Evolutionary conservation across 805 yeast species (phyloP).

Genomic region (Cyberlindnera galapagoensis): DNA sequence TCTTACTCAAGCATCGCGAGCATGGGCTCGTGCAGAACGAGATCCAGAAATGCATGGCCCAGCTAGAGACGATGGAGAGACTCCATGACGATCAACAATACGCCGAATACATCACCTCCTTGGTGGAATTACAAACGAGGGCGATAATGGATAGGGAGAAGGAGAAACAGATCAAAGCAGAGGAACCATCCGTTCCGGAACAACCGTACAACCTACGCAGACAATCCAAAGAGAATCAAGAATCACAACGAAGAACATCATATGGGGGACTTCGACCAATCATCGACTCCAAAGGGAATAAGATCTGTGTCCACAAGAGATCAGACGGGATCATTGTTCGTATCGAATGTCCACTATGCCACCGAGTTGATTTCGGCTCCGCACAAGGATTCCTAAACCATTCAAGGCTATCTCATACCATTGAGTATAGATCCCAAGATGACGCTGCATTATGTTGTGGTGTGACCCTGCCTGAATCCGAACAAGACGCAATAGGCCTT

Average conservation of each 20-base stretch:
- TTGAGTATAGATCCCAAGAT: constrained; percentile 64
- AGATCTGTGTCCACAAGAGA: constrained; percentile 51
- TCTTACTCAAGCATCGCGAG: constrained; percentile 54
- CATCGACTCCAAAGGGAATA: constrained; percentile 30
- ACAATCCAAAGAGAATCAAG: constrained; percentile 19
- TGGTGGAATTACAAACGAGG: constrained; percentile 26
- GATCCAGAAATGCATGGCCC: constrained; percentile 50
- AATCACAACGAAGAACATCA: constrained; percentile 31
- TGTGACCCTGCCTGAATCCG: constrained; percentile 41
- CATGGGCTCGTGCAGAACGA: constrained; percentile 44
- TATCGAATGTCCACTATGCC: constrained; percentile 63
- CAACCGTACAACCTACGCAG: constrained; percentile 7
- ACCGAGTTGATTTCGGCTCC: constrained; percentile 61
- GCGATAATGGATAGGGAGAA: constrained; percentile 9
- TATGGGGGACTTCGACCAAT: constrained; percentile 43
- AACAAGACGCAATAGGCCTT: constrained; percentile 51
- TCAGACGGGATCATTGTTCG: constrained; percentile 68
- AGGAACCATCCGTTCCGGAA: constrained; percentile 1
- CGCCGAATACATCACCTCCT: constrained; percentile 33
- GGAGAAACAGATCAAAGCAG: not conserved
- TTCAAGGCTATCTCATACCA: constrained; percentile 66
- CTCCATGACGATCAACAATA: constrained; percentile 29
- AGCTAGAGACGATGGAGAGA: constrained; percentile 44
- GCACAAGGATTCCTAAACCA: constrained; percentile 81
- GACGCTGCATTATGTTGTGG: constrained; percentile 70